These are phyloP conservation scores for Penicillium sp. DNA, from an alignment of 2,329 filamentous ascomycete genomes.

Conservation along the genomic window DNA sequence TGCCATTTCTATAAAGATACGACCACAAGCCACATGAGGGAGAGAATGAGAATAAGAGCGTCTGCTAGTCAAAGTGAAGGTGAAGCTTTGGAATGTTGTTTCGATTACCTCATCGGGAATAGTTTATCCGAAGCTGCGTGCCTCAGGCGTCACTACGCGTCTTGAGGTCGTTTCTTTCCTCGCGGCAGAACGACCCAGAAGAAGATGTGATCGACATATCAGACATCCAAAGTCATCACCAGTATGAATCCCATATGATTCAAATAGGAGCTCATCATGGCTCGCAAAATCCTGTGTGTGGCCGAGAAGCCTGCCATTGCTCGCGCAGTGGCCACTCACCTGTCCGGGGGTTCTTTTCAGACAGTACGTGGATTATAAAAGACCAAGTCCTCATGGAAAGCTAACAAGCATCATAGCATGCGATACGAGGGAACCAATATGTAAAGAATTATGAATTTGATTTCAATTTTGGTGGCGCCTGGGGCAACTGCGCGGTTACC, in stretches of 20 bases:
- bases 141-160: conserved; percentile 16
- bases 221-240: conserved; percentile 5
- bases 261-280: conserved; percentile 31
- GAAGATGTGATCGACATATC: conserved; percentile 14
- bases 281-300: conserved; percentile 64
- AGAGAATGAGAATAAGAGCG: conserved; percentile 7
- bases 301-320: conserved; percentile 92
- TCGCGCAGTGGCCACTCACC: conserved; percentile 85
- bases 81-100: conserved; percentile 12
- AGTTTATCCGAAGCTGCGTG: neutral
- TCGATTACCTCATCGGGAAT: conserved; percentile 20
- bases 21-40: neutral
- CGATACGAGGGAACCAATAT: conserved; percentile 65
- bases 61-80: conserved; percentile 6
- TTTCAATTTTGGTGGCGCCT: conserved; percentile 76
- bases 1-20: conserved; percentile 50
- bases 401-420: conserved; percentile 52
- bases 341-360: conserved; percentile 70
- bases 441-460: conserved; percentile 94
- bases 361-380: conserved; percentile 54
- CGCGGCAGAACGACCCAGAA: conserved; percentile 16
- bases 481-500: conserved; percentile 77
- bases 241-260: conserved; percentile 12
- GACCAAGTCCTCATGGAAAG: neutral
- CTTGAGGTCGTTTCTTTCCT: conserved; percentile 9